phyloP scores from a whole-genome alignment of 2,329 filamentous ascomycete species.

The Eutypa lata region DNA sequence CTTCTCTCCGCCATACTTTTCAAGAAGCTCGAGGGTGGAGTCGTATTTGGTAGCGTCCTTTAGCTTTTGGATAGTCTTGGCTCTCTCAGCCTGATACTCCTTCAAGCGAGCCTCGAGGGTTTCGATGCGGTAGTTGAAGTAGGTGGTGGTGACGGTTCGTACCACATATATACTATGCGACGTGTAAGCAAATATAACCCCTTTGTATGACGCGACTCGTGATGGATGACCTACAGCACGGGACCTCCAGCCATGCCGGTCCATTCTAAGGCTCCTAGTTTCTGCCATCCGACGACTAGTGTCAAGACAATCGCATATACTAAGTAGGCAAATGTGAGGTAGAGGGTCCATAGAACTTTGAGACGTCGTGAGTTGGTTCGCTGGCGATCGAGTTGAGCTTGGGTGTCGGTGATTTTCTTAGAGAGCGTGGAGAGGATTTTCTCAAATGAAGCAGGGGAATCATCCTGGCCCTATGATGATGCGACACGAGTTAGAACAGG shows the following conservation, averaged over 20 bases:
- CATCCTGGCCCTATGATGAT: conserved; percentile 64
- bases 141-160: conserved; percentile 62
- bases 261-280: conserved; percentile 76
- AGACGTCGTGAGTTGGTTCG: conserved; percentile 72
- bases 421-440: conserved; percentile 82
- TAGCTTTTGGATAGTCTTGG: conserved; percentile 86
- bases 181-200: conserved; percentile 8
- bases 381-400: conserved; percentile 68
- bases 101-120: conserved; percentile 67
- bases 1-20: conserved; percentile 80
- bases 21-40: conserved; percentile 85
- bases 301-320: conserved; percentile 78
- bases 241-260: conserved; percentile 75
- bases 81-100: conserved; percentile 72
- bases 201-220: background rate
- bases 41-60: conserved; percentile 96
- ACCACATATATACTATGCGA: conserved; percentile 70
- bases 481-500: conserved; percentile 2
- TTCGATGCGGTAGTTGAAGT: conserved; percentile 80
- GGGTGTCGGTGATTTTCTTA: conserved; percentile 74
- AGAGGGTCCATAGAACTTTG: conserved; percentile 85
- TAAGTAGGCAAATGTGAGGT: conserved; percentile 86
- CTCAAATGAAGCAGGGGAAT: conserved; percentile 88
- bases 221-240: conserved; percentile 55
- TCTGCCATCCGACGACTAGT: conserved; percentile 79